phyloP scores from a whole-genome alignment of 2,329 filamentous ascomycete species.

The Parastagonospora avenae region DNA sequence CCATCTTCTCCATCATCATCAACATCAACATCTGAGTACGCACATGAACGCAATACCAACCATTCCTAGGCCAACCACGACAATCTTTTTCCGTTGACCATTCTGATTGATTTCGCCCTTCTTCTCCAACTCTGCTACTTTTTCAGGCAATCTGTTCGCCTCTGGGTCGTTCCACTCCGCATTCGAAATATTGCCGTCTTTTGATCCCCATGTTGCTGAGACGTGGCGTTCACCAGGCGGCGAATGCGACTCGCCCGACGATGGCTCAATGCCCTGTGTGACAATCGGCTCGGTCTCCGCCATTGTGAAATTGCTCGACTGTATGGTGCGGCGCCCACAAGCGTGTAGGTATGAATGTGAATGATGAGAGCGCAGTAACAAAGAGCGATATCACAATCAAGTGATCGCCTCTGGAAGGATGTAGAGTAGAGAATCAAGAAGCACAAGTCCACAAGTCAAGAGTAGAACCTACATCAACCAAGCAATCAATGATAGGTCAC shows the following conservation, averaged over 20 bases:
- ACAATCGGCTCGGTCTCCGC: constrained; percentile 31
- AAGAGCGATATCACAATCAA: background rate
- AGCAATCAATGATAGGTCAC: constrained; percentile 1
- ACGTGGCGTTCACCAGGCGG: constrained; percentile 28
- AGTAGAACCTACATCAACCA: no score
- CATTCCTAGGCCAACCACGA: constrained; percentile 90
- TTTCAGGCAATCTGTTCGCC: constrained; percentile 53
- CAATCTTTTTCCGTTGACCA: constrained; percentile 65
- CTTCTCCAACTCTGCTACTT: constrained; percentile 40
- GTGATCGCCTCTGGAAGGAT: background rate
- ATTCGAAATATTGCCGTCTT: constrained; percentile 48
- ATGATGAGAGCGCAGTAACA: background rate
- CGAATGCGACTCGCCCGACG: constrained; percentile 38
- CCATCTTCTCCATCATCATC: background rate
- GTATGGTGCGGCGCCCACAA: no score
- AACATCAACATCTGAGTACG: background rate
- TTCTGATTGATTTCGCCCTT: constrained; percentile 35
- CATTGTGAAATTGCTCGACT: constrained; percentile 12
- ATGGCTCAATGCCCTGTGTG: constrained; percentile 41
- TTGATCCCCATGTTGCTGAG: constrained; percentile 32
- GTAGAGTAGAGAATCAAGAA: background rate
- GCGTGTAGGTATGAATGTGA: no score
- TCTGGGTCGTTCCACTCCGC: constrained; percentile 54
- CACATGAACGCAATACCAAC: constrained; percentile 88
- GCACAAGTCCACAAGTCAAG: no score